Conservation (phyloP, 495 filamentous ascomycete genomes). For the Aspergillus affinis region DNA sequence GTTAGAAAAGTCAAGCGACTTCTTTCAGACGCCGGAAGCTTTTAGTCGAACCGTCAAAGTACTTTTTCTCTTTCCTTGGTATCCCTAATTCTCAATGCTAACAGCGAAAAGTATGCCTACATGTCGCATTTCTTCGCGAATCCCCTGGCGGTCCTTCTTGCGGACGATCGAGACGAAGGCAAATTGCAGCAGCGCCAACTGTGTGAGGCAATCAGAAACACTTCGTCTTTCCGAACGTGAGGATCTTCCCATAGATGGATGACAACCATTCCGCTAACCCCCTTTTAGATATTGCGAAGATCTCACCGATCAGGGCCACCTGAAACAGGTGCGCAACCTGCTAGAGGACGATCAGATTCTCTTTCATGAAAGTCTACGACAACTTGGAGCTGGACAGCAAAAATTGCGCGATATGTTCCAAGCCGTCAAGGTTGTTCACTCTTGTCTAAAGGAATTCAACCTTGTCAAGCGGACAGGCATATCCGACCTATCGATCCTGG, state of each 20-base stretch:
- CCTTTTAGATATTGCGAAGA: constrained; percentile 44
- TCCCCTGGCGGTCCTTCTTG: constrained; percentile 68
- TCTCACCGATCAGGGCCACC: constrained; percentile 41
- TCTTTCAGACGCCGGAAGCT: constrained; percentile 80
- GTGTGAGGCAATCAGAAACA: constrained; percentile 71
- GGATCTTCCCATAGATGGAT: constrained; percentile 5
- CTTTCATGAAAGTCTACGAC: constrained; percentile 31
- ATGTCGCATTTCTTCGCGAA: constrained; percentile 98
- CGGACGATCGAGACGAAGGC: constrained; percentile 30
- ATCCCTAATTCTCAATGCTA: constrained; percentile 6
- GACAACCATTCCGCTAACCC: constrained; percentile 4
- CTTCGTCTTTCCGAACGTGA: constrained; percentile 76
- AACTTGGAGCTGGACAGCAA: constrained; percentile 37
- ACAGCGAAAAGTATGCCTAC: constrained; percentile 68
- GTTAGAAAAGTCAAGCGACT: constrained; percentile 77
- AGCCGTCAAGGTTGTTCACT: constrained; percentile 46
- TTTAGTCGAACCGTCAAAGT: constrained; percentile 83
- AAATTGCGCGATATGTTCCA: constrained; percentile 46
- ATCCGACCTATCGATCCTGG: constrained; percentile 57
- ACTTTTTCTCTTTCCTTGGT: constrained; percentile 15
- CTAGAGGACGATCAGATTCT: constrained; percentile 55
- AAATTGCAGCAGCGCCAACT: constrained; percentile 50
- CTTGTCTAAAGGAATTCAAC: constrained; percentile 42
- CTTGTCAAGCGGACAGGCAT: constrained; percentile 36
- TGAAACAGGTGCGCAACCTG: constrained; percentile 40